Base-by-base conservation (phyloP, 306 rosid species). In the Vigna unguiculata region DNA sequence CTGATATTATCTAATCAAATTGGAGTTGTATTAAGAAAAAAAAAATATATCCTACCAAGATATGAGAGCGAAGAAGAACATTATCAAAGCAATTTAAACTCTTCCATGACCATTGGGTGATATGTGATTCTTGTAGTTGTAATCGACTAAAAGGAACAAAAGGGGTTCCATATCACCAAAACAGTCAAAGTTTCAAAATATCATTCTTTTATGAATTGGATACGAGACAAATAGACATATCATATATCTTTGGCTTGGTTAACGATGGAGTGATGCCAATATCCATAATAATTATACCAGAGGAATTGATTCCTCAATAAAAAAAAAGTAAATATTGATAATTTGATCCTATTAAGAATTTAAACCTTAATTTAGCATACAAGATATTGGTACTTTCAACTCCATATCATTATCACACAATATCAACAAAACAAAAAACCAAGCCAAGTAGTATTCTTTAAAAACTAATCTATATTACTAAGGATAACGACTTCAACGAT, bases 401-500 rank as follows among this genome's bases (percentile, higher is more conserved):
- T 58, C 71, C 34, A 57, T 34, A 61, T 32, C 25, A 52, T 43
- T 32, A 25, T 20, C 10, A 21, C 11, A 40, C 51, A 51, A 46
- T 12, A 41, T 62, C 66, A 22, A 7, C 46, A 21, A 43, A 36
- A 69, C 60, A 48, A 40, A 48, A 40, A 45, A 22, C 40, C 15
- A 20, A 43, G 20, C 40, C 0, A 41, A 41, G 47, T 14, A 66
- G 57, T 51, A 22, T 9, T 25, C 6, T 59, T 14, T 30, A 0
- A n/a, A 4, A 28, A 46, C n/a, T 22, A 24, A 19, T 52, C 40
- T 14, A 34, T 58, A 34, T 58, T 43, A 60, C 40, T 45, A 46
- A 3, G 61, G 71, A 74, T 48, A 75, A 62, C 68, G 6, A 66
- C 46, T 41, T 54, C 41, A 38, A 65, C 12, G 61, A 78, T 69